A percentile compares a stretch with the other conserved stretches of the same genome.
Evolutionary conservation across 2,329 filamentous ascomycete genomes (phyloP).

Genomic region (Aspergillus neoniger): DNA sequence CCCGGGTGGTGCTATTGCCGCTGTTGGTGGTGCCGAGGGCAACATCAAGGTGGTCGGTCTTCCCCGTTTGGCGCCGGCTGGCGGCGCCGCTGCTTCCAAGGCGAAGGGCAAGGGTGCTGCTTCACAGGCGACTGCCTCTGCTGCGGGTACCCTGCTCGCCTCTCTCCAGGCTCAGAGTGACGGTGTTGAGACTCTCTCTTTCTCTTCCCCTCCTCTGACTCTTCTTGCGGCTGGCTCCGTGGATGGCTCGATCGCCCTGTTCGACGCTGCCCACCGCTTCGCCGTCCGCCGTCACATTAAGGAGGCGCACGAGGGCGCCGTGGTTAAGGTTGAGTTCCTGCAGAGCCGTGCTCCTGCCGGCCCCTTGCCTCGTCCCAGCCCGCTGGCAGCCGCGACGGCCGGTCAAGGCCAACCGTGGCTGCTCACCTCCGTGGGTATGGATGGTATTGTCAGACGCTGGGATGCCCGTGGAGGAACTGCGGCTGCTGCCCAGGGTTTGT

Average conservation of each 20-base stretch:
- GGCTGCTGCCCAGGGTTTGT: conserved; percentile 67
- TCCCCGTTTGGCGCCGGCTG: conserved; percentile 59
- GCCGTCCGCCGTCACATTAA: conserved; percentile 80
- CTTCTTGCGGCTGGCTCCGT: conserved; percentile 65
- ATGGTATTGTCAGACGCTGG: conserved; percentile 88
- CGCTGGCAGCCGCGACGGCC: conserved; percentile 29
- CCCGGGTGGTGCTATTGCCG: conserved; percentile 75
- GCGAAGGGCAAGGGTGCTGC: conserved; percentile 52
- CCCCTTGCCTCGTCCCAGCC: conserved; percentile 26
- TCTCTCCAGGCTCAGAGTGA: conserved; percentile 77
- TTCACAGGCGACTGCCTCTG: conserved; percentile 39
- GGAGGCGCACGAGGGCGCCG: conserved; percentile 80
- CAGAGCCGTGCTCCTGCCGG: conserved; percentile 43
- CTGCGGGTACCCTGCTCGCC: conserved; percentile 75
- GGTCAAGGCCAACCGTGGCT: conserved; percentile 60
- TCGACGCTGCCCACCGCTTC: conserved; percentile 83
- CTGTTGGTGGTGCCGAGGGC: conserved; percentile 84
- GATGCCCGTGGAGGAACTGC: conserved; percentile 71
- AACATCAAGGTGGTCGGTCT: conserved; percentile 82
- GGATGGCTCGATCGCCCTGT: conserved; percentile 74
- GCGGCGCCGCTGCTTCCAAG: conserved; percentile 47
- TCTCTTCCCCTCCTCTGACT: conserved; percentile 61
- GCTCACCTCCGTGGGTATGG: conserved; percentile 86
- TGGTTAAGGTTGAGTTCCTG: conserved; percentile 92
- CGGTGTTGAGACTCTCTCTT: conserved; percentile 74